Evolutionary conservation across 2,329 filamentous ascomycete genomes (phyloP).

Genomic region (Purpureocillium takamizusanense): DNA sequence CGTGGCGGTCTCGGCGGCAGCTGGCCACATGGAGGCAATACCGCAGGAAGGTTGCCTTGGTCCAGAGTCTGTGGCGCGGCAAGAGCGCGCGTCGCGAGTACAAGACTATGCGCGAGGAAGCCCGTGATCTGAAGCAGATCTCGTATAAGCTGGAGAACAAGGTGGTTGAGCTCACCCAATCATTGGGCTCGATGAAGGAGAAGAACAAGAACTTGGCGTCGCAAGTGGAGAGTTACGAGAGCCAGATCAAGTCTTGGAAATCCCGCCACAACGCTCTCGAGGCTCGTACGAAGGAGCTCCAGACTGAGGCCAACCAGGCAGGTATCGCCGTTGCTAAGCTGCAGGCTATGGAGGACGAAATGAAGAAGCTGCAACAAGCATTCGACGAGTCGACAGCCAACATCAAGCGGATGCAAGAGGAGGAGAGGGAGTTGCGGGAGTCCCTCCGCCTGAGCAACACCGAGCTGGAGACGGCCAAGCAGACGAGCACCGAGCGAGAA

Average conservation of each 20-base stretch:
- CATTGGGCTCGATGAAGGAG: slow-evolving; percentile 80
- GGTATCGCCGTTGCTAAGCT: slow-evolving; percentile 89
- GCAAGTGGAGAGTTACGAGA: slow-evolving; percentile 93
- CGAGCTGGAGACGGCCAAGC: slow-evolving; percentile 72
- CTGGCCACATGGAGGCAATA: slow-evolving; percentile 79
- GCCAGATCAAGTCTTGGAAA: slow-evolving; percentile 93
- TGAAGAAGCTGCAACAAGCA: slow-evolving; percentile 79
- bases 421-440: slow-evolving; percentile 79
- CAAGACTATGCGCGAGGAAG: slow-evolving; percentile 88
- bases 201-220: slow-evolving; percentile 85
- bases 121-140: slow-evolving; percentile 96
- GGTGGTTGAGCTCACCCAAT: slow-evolving; percentile 95
- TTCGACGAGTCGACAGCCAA: slow-evolving; percentile 87
- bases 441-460: slow-evolving; percentile 69
- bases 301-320: slow-evolving; percentile 94
- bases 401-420: slow-evolving; percentile 89
- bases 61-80: slow-evolving; percentile 91
- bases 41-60: slow-evolving; percentile 77
- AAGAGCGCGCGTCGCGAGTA: slow-evolving; percentile 72
- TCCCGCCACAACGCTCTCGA: slow-evolving; percentile 85
- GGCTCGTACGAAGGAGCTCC: slow-evolving; percentile 82
- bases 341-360: slow-evolving; percentile 88
- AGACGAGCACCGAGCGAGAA: slow-evolving; percentile 67
- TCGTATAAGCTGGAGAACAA: slow-evolving; percentile 99
- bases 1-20: slow-evolving; percentile 75